Base-by-base conservation (phyloP, 441 rosid species). In the Isatis lusitanica region DNA sequence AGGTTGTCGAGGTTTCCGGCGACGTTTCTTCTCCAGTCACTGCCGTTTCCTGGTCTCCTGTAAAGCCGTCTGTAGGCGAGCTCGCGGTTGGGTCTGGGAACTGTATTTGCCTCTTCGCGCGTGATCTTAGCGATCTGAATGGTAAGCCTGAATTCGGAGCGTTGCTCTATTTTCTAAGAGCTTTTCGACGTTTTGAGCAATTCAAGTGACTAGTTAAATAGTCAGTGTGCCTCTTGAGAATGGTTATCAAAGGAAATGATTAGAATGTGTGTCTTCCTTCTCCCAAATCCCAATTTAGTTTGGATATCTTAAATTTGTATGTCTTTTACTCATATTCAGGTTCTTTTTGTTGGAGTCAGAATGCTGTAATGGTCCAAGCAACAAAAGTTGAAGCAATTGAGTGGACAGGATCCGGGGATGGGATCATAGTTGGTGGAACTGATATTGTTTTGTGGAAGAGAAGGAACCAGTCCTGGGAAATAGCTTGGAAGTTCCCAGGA, bases 291-390 rank as follows among this genome's bases (percentile, higher is more conserved):
- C 28, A 26, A 3, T 66, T 38, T 31, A 13, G 57, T 70, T 74
- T 85, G 70, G 75, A 76, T 75, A 61, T 81, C 78, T 86, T 71
- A 74, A 85, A 76, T 63, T 30, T 73, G 70, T 74, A 68, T 83
- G 73, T 83, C 64, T 86, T 53, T 83, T 66, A 83, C 90, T 85
- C 85, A 88, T 89, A 84, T 88, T 87, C 98, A 95, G 98, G 97
- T 88, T 95, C 97, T 88, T 90, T 95, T 90, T 88, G 88, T 91
- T 95, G 99, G 98, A 88, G 97, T 85, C 97, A 91, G 98, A 91
- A 84, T 86, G 90, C 89, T 65, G 84, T 86, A 66, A 92, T 95
- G 77, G 74, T 83, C 78, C 98, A 91, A 73, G 83, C 81, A 46
- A 66, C 89, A 36, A 85, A 84, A 61, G 96, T 92, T 77, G 96